phyloP scores from a whole-genome alignment of 192 early-diverging fungal species.

The Entomortierella parvispora region DNA sequence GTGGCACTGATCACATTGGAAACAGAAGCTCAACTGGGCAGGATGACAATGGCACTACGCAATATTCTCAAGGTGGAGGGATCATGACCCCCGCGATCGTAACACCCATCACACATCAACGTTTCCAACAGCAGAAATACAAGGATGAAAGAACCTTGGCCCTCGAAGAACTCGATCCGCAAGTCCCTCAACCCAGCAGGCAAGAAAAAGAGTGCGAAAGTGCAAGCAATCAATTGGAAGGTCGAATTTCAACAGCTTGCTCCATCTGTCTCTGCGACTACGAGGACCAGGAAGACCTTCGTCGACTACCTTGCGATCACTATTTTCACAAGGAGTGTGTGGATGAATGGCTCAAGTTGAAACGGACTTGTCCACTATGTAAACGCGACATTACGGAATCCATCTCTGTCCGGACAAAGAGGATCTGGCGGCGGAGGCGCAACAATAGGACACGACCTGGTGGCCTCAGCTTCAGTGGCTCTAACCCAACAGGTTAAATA shows the following conservation, averaged over 20 bases:
- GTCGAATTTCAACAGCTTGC: slow-evolving; percentile 59
- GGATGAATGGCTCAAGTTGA: slow-evolving; percentile 84
- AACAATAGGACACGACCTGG: neutral
- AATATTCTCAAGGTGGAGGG: too few relatives aligned
- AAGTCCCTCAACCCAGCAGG: neutral
- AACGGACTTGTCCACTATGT: slow-evolving; percentile 82
- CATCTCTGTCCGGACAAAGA: slow-evolving; percentile 10
- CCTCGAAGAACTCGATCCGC: neutral
- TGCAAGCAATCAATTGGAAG: neutral
- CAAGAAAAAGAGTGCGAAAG: too few relatives aligned
- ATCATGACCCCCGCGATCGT: too few relatives aligned
- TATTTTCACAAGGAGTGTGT: slow-evolving; percentile 87
- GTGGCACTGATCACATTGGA: too few relatives aligned
- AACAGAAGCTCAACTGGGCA: too few relatives aligned
- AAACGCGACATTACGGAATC: slow-evolving; percentile 60
- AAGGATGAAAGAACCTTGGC: neutral
- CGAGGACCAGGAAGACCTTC: slow-evolving; percentile 78
- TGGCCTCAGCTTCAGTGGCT: too few relatives aligned
- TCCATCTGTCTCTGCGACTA: slow-evolving; percentile 83
- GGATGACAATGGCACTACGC: too few relatives aligned
- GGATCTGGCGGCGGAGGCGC: slow-evolving; percentile 7
- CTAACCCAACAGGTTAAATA: too few relatives aligned
- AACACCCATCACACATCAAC: too few relatives aligned
- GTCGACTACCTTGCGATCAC: slow-evolving; percentile 77
- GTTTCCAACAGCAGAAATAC: neutral